Conservation (phyloP, 1,284 basidiomycete species). For the Trametes hirsuta region DNA sequence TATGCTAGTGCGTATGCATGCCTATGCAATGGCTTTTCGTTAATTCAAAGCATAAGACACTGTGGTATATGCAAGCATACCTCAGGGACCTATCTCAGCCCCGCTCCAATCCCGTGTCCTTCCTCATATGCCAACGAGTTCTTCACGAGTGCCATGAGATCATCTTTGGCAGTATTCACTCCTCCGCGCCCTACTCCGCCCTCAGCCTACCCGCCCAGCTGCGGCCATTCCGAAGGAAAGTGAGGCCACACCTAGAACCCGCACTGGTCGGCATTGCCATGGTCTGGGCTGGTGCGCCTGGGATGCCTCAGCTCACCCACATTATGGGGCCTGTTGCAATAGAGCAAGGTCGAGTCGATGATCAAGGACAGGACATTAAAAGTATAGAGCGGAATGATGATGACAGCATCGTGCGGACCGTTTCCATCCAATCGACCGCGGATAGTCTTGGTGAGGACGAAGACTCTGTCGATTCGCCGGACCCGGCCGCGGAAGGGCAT, state of each 20-base stretch:
- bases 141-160: conserved; percentile 95
- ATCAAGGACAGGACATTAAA: conserved; percentile 50
- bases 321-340: conserved; percentile 85
- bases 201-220: conserved; percentile 50
- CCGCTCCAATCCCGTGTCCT: conserved; percentile 75
- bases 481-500: not conserved
- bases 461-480: conserved; percentile 17
- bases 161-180: conserved; percentile 89
- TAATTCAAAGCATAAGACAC: conserved; percentile 62
- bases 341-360: conserved; percentile 82
- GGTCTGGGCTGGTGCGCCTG: conserved; percentile 78
- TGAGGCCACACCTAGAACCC: conserved; percentile 75
- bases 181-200: conserved; percentile 66
- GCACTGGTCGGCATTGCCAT: conserved; percentile 88
- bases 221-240: conserved; percentile 59
- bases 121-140: conserved; percentile 91
- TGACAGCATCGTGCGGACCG: conserved; percentile 32
- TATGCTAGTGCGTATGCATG: conserved; percentile 75
- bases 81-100: conserved; percentile 81
- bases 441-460: conserved; percentile 36
- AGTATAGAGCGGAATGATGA: conserved; percentile 53
- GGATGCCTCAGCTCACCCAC: conserved; percentile 74
- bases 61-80: conserved; percentile 98
- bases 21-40: not conserved
- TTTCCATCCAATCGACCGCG: conserved; percentile 18